These are phyloP conservation scores for Solanum chiquidenum DNA, from an alignment of 257 asterid genomes.

Conservation along the genomic window DNA sequence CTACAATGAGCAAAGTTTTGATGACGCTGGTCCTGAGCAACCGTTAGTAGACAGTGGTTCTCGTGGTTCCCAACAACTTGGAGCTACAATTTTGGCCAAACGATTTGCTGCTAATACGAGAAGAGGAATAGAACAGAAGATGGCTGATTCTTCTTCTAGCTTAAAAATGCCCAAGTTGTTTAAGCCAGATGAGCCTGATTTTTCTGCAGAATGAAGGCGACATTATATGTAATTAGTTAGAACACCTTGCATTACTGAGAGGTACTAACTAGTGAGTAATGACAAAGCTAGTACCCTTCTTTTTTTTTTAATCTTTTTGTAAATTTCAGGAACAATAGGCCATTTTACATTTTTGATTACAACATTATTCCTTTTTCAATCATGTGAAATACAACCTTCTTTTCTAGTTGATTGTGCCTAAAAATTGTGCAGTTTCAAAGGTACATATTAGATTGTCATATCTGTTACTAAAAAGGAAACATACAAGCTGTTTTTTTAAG, in stretches of 20 bases:
- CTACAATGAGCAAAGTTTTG: not conserved
- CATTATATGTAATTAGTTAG: not conserved
- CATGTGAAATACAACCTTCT: not conserved
- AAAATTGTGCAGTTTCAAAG: not conserved
- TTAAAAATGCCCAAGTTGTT: slow-evolving; percentile 68
- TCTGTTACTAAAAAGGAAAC: too few species aligned
- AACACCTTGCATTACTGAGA: not conserved
- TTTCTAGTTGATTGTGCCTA: not conserved
- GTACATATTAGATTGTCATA: not conserved
- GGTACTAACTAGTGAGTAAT: slow-evolving; percentile 5
- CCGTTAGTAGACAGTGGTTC: slow-evolving; percentile 8
- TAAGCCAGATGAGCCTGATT: slow-evolving; percentile 89
- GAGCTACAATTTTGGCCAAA: slow-evolving; percentile 66
- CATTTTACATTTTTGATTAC: slow-evolving; percentile 1
- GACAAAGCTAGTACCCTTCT: slow-evolving; percentile 2
- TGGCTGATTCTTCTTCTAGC: slow-evolving; percentile 50
- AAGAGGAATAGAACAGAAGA: slow-evolving; percentile 39
- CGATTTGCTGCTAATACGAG: slow-evolving; percentile 69
- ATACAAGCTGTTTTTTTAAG: too few species aligned
- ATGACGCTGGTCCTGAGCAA: not conserved
- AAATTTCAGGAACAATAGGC: slow-evolving; percentile 11
- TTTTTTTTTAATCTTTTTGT: not conserved
- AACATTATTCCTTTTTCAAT: not conserved
- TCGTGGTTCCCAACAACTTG: slow-evolving; percentile 32
- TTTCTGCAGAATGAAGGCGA: slow-evolving; percentile 32